Conservation (phyloP, 306 rosid species). For the Malus orientalis region DNA sequence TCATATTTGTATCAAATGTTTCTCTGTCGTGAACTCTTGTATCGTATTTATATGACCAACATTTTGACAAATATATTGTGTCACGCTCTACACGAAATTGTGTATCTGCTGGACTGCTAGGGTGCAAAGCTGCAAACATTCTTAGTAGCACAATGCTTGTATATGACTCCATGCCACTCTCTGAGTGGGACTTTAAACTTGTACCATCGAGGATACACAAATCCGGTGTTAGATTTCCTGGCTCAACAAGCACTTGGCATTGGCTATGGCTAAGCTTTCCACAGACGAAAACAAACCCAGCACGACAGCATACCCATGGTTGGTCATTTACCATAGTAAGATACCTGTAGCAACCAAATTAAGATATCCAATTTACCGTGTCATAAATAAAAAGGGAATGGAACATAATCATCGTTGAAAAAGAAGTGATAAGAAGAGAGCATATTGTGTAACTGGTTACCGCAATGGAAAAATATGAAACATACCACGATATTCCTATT, state of each 20-base stretch:
- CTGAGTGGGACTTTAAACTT: neutral
- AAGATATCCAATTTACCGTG: neutral
- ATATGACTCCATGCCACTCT: neutral
- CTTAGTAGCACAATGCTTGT: neutral
- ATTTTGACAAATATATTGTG: neutral
- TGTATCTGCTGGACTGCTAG: neutral
- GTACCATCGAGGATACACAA: neutral
- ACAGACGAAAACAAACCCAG: constrained; percentile 1
- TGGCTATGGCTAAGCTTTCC: constrained; percentile 8
- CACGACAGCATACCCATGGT: neutral
- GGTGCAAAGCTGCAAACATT: neutral
- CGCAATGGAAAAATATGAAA: too few species aligned
- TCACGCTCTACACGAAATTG: neutral
- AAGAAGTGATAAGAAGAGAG: neutral
- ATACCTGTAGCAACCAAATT: constrained; percentile 51
- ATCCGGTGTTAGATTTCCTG: neutral
- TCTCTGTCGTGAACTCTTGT: neutral
- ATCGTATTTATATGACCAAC: neutral
- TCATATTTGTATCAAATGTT: too few species aligned
- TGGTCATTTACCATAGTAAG: constrained; percentile 32
- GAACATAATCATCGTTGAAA: neutral
- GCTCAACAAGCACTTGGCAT: neutral
- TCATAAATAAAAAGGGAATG: neutral
- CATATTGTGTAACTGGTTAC: neutral
- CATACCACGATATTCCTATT: constrained; percentile 60